Percentiles rank a stretch among this genome's conserved stretches.
Conservation (phyloP, 306 rosid species). For the Canavalia ensiformis region DNA sequence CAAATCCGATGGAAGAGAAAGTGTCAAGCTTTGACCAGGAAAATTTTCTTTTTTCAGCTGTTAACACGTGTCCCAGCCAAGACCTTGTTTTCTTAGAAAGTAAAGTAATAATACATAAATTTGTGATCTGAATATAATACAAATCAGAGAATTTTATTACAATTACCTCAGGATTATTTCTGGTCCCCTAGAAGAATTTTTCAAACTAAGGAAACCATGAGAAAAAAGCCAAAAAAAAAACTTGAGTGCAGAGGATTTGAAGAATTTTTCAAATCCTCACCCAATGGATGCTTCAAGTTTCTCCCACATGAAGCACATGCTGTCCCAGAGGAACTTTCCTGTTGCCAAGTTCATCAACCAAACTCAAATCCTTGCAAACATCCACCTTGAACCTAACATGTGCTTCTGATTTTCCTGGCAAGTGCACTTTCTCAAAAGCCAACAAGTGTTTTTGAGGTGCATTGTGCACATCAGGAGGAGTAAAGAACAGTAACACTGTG, state of each 20-base stretch:
- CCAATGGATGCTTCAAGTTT: constrained; percentile 73
- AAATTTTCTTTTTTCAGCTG: too few species aligned
- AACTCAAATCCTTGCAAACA: constrained; percentile 90
- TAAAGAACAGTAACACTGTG: constrained; percentile 72
- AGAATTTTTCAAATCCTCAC: constrained; percentile 73
- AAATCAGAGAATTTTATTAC: constrained; percentile 50
- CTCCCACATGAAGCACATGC: constrained; percentile 84
- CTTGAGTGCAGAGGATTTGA: constrained; percentile 48
- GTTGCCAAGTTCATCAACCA: constrained; percentile 85
- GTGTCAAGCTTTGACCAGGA: too few species aligned
- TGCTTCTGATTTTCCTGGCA: constrained; percentile 60
- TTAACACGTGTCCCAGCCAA: too few species aligned
- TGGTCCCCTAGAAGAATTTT: constrained; percentile 44
- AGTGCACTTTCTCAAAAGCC: constrained; percentile 76
- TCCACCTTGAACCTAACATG: constrained; percentile 74
- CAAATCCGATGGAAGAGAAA: too few species aligned
- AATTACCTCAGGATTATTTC: constrained; percentile 49
- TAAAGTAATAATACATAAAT: background rate
- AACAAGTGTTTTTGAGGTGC: constrained; percentile 87
- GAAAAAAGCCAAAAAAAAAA: constrained; percentile 2
- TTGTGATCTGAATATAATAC: constrained; percentile 46
- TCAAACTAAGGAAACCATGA: constrained; percentile 40
- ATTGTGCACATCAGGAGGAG: constrained; percentile 79
- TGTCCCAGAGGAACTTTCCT: constrained; percentile 81
- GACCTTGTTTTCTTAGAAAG: too few species aligned